These are phyloP conservation scores for Deakozyma indianensis DNA, from an alignment of 805 yeast species.

Conservation along the genomic window DNA sequence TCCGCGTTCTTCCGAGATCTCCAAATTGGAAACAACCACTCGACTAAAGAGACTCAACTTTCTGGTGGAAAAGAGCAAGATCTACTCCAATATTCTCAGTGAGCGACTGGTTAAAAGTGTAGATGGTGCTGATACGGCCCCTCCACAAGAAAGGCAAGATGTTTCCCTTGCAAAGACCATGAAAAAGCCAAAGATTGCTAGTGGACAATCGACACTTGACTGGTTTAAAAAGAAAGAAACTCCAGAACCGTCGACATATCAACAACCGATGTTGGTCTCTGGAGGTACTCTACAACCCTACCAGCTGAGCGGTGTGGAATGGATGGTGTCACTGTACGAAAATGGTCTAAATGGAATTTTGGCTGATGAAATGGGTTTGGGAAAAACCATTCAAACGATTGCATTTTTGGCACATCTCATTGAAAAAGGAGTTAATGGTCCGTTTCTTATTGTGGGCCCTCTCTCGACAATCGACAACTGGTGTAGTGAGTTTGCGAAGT, in stretches of 20 bases:
- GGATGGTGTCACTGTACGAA: constrained; percentile 79
- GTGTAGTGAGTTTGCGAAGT: constrained; percentile 54
- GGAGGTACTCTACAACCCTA: constrained; percentile 64
- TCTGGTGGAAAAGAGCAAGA: not conserved
- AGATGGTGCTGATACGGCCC: not conserved
- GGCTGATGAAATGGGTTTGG: constrained; percentile 97
- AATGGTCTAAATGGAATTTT: constrained; percentile 90
- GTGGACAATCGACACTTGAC: not conserved
- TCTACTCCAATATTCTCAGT: constrained; percentile 1
- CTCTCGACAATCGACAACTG: constrained; percentile 83
- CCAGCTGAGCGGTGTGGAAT: constrained; percentile 80
- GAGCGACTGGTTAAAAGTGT: not conserved
- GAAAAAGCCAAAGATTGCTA: not conserved
- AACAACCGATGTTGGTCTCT: not conserved
- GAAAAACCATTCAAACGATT: constrained; percentile 84
- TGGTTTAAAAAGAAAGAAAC: not conserved
- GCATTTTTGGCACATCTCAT: constrained; percentile 60
- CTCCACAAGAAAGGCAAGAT: not conserved
- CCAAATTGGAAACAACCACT: not conserved
- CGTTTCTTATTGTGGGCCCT: constrained; percentile 90
- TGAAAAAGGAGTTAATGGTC: constrained; percentile 67
- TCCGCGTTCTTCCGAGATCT: not conserved
- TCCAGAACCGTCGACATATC: not conserved
- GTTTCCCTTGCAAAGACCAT: not conserved
- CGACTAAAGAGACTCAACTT: not conserved